Evolutionary conservation across 768 basidiomycete genomes (phyloP), one percentile per base, ranked within the genome.

Genomic region (Boletus insuetus): DNA sequence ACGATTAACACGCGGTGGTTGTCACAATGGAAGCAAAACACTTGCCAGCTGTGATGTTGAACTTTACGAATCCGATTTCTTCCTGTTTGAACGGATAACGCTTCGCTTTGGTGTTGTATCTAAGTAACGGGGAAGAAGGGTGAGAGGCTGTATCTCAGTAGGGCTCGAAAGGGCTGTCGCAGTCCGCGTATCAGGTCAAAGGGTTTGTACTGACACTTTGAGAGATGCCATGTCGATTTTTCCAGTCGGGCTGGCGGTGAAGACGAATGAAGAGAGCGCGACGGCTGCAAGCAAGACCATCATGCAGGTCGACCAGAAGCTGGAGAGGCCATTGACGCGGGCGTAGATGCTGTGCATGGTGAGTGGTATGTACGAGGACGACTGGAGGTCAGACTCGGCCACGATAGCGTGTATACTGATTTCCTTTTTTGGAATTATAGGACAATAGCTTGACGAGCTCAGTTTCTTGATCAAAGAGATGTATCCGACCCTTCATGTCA

Each of bases 1-100:
- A 56, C 62, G 51, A 48, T 63, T 42, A 69, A 58, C 68, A 68
- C 49, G 61, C 59, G 58, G 52, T 32, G 49, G 47, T 54, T 19
- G 55, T 42, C 46, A 45, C 55, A 60, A 70, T 72, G 70, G 64
- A 67, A 66, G 66, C 54, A 51, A 56, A 34, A 45, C 46, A 65
- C 82, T 60, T 63, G 89, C 93, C 93, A 42, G 91, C 88, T 43
- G 81, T 82, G 48, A 91, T 74, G 69, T 93, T 86, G 74, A 94
- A 94, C 66, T 86, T 82, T 37, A 91, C 80, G 66, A 90, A 87
- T 1, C 87, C 87, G 53, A 86, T 78, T 60, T 95, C 92, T 64
- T 89, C 85, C 62, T 86, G 79, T 58, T 77, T 79, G 61, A 73
- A 79, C 6, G 79, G 74, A 69, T 84, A 83, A 45, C 82, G 78